A percentile compares a stretch with the other conserved stretches of the same genome.
These are phyloP conservation scores for Flaveria robusta DNA, from an alignment of 129 eudicot species.

Conservation along the genomic window DNA sequence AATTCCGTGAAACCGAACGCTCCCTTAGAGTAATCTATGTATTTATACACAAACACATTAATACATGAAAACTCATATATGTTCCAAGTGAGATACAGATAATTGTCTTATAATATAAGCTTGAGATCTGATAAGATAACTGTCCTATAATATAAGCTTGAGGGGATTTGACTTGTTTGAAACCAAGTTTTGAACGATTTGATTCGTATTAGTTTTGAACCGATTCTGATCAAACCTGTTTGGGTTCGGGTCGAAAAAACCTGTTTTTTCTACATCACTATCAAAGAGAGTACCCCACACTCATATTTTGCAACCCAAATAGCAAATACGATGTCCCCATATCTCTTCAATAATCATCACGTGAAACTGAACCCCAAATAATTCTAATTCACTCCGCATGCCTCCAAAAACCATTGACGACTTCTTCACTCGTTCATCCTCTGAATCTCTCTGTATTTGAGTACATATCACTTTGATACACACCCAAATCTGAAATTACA, in stretches of 20 bases:
- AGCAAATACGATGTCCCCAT: not conserved
- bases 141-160: too few species aligned
- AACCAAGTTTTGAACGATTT: too few species aligned
- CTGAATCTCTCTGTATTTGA: not conserved
- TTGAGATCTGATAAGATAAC: too few species aligned
- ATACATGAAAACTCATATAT: not conserved
- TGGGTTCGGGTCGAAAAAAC: too few species aligned
- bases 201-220: too few species aligned
- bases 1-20: too few species aligned
- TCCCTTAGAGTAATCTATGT: not conserved
- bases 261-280: too few species aligned
- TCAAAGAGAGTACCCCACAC: not conserved
- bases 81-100: not conserved
- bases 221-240: too few species aligned
- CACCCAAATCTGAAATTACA: not conserved
- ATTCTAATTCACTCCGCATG: constrained; percentile 1
- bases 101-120: too few species aligned
- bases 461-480: not conserved
- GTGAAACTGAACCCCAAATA: constrained; percentile 27
- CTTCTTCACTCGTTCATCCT: constrained; percentile 7
- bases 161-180: too few species aligned
- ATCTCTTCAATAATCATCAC: not conserved
- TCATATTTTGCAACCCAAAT: too few species aligned
- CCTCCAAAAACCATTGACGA: not conserved
- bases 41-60: too few species aligned